Base-by-base conservation (phyloP, 2,329 filamentous ascomycete species). In the Pseudopyricularia cyperi region DNA sequence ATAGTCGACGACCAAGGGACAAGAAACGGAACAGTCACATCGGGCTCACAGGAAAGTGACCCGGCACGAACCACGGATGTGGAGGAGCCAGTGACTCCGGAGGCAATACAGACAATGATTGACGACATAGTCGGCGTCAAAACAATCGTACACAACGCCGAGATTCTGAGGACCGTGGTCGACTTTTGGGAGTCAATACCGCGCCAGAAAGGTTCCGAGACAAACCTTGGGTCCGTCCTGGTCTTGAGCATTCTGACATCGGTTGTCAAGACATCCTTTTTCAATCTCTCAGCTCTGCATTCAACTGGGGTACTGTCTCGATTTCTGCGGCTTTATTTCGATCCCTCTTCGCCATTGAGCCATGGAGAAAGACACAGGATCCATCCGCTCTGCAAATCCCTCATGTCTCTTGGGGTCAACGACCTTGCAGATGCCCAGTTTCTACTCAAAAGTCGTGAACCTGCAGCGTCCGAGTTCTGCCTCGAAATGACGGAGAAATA, bases 381-480 rank as follows among this genome's bases (percentile, higher is more conserved):
- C 19, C 71, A 83, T 57, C 72, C 77, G 22, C 73, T 95, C 26
- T 90, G 86, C 60, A 77, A 77, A 57, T 74, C 74, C 65, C 68
- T 94, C 62, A 80, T 88, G 71, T 71, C 79, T 53, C 74, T 93
- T 56, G 91, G 93, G 19, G 79, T 95, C 58, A 86, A 83, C 60
- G 76, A 76, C 54, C 77, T 95, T n/a, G 80, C 87, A 46, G 89
- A 96, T 70, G 87, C 88, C 15, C 83, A 90, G 60, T 82, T 84
- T 55, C 74, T 98, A 30, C 65, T 83, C 35, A 71, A 74, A 12
- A 73, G 70, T 28, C 66, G 75, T 8, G 74, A 76, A 2, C 59
- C 73, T 7, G 68, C 70, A 48, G 74, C 78, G 0, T 76, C 87
- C 12, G 78, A 84, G 49, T 93, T 95, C 61, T 79, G 75, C 56